Evolutionary conservation across 1,139 yeast genomes (phyloP).

Genomic region (Hyphopichia burtonii): DNA sequence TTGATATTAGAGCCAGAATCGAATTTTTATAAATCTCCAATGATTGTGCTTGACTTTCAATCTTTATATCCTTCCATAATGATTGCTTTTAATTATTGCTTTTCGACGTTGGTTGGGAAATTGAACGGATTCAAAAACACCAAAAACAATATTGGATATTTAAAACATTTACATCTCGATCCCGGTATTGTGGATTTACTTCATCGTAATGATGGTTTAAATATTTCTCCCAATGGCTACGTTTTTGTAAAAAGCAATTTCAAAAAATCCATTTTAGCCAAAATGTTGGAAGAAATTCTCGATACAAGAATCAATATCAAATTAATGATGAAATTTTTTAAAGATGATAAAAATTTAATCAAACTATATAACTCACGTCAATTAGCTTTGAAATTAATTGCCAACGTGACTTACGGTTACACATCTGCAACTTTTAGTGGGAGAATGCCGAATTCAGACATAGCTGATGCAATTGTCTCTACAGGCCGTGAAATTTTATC

Average conservation of each 20-base stretch:
- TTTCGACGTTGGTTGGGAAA: conserved; percentile 80
- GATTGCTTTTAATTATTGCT: conserved; percentile 91
- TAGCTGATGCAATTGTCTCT: conserved; percentile 92
- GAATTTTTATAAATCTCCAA: conserved; percentile 81
- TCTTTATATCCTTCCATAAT: conserved; percentile 90
- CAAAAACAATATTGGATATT: conserved; percentile 38
- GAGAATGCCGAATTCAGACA: conserved; percentile 93
- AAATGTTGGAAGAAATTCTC: conserved; percentile 80
- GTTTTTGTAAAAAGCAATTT: conserved; percentile 67
- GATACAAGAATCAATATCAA: conserved; percentile 80
- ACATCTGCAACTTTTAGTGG: conserved; percentile 95
- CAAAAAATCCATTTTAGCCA: conserved; percentile 73
- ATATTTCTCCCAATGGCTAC: conserved; percentile 82
- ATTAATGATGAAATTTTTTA: conserved; percentile 59
- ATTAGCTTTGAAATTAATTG: conserved; percentile 81
- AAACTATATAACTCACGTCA: conserved; percentile 75
- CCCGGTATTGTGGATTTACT: conserved; percentile 57
- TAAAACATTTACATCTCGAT: conserved; percentile 46
- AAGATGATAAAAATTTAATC: conserved; percentile 43
- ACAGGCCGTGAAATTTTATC: conserved; percentile 84
- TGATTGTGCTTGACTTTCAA: conserved; percentile 88
- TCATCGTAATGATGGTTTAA: conserved; percentile 49
- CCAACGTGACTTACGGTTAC: conserved; percentile 95
- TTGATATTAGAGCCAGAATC: conserved; percentile 90
- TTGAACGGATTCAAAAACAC: conserved; percentile 49